Conservation (phyloP, 2,329 filamentous ascomycete species). For the Claviceps sp. region DNA sequence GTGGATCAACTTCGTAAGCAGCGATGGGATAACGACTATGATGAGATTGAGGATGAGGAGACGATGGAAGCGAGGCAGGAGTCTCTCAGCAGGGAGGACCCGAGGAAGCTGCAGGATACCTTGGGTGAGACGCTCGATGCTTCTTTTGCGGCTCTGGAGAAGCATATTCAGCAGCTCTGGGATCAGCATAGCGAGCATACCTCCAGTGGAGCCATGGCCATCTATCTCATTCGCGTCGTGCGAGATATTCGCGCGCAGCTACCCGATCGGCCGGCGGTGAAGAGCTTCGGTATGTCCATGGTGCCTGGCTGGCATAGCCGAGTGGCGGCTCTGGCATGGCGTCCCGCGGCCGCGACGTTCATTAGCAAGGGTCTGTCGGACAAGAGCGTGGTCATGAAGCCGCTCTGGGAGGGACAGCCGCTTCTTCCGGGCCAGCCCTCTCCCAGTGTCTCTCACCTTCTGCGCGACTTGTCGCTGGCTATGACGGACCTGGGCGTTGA, state of each 20-base stretch:
- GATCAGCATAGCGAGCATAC: constrained; percentile 28
- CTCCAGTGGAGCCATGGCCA: constrained; percentile 38
- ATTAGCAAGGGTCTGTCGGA: constrained; percentile 25
- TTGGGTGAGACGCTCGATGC: constrained; percentile 42
- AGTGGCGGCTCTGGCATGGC: constrained; percentile 41
- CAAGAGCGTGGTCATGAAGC: constrained; percentile 43
- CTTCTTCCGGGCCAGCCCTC: constrained; percentile 68
- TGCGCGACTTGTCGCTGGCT: constrained; percentile 47
- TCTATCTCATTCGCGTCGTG: constrained; percentile 60
- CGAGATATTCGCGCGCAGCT: constrained; percentile 59
- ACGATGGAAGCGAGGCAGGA: constrained; percentile 53
- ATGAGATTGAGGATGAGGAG: constrained; percentile 62
- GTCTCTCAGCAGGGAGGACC: constrained; percentile 59
- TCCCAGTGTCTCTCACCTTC: constrained; percentile 55
- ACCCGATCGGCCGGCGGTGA: constrained; percentile 36
- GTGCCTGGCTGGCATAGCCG: constrained; percentile 51
- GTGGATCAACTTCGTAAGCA: constrained; percentile 53
- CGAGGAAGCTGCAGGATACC: constrained; percentile 44
- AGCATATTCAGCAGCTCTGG: constrained; percentile 39
- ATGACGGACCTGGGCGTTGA: constrained; percentile 65
- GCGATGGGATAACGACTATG: constrained; percentile 63
- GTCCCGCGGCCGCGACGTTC: constrained; percentile 35
- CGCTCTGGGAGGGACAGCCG: constrained; percentile 70
- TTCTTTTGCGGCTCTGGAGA: constrained; percentile 45
- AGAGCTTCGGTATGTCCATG: constrained; percentile 44